Percentiles rank a stretch among this genome's conserved stretches.
These are phyloP conservation scores for Gloeopeniophorella convolvens DNA, from an alignment of 768 basidiomycete genomes.

Conservation along the genomic window DNA sequence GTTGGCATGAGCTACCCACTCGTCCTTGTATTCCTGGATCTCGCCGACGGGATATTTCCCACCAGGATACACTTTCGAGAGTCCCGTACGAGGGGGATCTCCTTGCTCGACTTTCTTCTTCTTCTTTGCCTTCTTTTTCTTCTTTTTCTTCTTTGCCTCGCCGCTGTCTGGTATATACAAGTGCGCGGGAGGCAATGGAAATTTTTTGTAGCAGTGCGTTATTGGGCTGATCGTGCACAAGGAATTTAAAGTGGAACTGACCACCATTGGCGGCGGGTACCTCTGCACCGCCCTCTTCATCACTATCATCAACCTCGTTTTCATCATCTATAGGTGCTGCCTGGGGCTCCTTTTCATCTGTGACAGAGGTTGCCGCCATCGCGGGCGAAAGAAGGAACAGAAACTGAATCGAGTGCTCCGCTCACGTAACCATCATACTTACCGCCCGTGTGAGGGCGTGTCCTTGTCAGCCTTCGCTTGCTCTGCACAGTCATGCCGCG, in stretches of 20 bases:
- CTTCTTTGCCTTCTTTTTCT: constrained; percentile 89
- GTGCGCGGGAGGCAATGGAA: background rate
- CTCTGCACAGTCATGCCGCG: constrained; percentile 9
- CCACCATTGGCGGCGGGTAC: constrained; percentile 24
- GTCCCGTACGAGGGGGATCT: constrained; percentile 86
- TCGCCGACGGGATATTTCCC: constrained; percentile 92
- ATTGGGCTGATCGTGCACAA: background rate
- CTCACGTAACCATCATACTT: constrained; percentile 6
- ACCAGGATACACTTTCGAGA: constrained; percentile 82
- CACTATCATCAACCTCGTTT: constrained; percentile 28
- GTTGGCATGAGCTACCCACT: constrained; percentile 48
- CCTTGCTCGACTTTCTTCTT: constrained; percentile 72
- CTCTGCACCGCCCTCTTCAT: constrained; percentile 28
- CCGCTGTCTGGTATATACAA: constrained; percentile 23
- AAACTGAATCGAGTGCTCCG: background rate
- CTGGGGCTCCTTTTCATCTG: constrained; percentile 18
- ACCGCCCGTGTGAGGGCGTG: no score
- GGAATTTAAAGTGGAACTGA: constrained; percentile 24
- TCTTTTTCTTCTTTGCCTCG: constrained; percentile 78
- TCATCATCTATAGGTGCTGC: constrained; percentile 15
- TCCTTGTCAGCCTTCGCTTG: no score
- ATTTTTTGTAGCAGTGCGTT: background rate
- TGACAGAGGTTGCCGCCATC: constrained; percentile 9
- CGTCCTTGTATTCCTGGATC: constrained; percentile 84
- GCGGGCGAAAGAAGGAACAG: constrained; percentile 1